These are phyloP conservation scores for Pseudofabraea citricarpa DNA, from an alignment of 2,329 filamentous ascomycete species.

Conservation along the genomic window DNA sequence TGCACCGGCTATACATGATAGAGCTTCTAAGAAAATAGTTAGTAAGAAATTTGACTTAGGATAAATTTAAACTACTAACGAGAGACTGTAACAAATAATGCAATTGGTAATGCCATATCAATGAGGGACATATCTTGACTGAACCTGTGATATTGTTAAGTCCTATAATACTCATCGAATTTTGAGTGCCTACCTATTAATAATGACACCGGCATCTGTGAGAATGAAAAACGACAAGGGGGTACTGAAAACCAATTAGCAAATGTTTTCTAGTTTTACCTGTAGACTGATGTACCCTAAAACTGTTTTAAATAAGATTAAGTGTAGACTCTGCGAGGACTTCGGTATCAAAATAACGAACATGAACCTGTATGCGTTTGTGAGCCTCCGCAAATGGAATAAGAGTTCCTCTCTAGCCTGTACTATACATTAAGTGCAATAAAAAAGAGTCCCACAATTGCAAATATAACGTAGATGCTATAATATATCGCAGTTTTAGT, in stretches of 20 bases:
- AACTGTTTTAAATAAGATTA: conserved; percentile 3
- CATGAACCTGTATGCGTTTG: too few relatives aligned
- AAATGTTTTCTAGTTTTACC: conserved; percentile 1
- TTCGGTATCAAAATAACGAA: too few relatives aligned
- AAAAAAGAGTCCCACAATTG: background rate
- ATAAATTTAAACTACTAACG: background rate
- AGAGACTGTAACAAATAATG: background rate
- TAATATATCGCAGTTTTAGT: conserved; percentile 11
- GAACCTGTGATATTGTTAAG: conserved; percentile 5
- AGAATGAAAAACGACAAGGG: conserved; percentile 7
- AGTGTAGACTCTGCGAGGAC: too few relatives aligned
- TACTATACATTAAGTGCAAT: background rate
- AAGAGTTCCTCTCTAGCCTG: background rate
- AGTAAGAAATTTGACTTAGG: background rate
- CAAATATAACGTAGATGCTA: conserved; percentile 12
- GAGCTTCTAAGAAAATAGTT: too few relatives aligned
- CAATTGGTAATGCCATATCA: conserved; percentile 5
- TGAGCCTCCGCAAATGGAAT: background rate
- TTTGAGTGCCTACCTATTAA: conserved; percentile 6
- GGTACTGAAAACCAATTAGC: conserved; percentile 3
- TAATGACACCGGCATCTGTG: conserved; percentile 9
- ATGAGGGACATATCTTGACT: conserved; percentile 13
- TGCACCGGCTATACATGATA: background rate
- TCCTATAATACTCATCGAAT: background rate
- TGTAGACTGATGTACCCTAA: conserved; percentile 2